A percentile compares a stretch with the other conserved stretches of the same genome.
Conservation (phyloP, 75 land plant genomes). For the Cunninghamia lanceolata region DNA sequence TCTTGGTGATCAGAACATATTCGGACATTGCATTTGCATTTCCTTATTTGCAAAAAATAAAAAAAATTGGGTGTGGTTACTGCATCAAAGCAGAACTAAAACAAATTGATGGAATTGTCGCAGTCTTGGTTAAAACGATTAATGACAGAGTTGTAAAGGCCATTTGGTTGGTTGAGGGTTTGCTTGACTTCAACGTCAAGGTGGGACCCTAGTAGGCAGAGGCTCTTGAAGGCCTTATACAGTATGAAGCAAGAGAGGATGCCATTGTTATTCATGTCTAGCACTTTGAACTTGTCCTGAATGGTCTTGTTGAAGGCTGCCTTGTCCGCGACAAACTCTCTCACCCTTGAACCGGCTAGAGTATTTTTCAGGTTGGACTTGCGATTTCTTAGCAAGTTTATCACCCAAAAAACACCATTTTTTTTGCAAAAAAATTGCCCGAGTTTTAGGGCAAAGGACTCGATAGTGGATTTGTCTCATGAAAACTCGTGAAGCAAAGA, state of each 20-base stretch:
- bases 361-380: too few species aligned
- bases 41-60: too few species aligned
- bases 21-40: too few species aligned
- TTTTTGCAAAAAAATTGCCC: too few species aligned
- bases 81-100: conserved; percentile 54
- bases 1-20: too few species aligned
- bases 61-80: too few species aligned
- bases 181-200: conserved; percentile 45
- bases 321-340: conserved; percentile 52
- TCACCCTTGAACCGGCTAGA: conserved; percentile 10
- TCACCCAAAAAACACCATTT: too few species aligned
- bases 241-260: conserved; percentile 65
- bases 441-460: too few species aligned
- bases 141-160: conserved; percentile 70
- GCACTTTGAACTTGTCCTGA: conserved; percentile 38
- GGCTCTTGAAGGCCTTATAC: conserved; percentile 57
- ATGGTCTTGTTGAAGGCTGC: conserved; percentile 43
- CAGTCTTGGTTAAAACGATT: conserved; percentile 56
- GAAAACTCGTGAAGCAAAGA: too few species aligned
- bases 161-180: conserved; percentile 52
- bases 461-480: too few species aligned
- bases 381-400: too few species aligned
- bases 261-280: conserved; percentile 66
- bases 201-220: conserved; percentile 53
- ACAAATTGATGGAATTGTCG: conserved; percentile 52